Conservation (phyloP, 805 yeast genomes). For the Lipomyces yamadae region DNA sequence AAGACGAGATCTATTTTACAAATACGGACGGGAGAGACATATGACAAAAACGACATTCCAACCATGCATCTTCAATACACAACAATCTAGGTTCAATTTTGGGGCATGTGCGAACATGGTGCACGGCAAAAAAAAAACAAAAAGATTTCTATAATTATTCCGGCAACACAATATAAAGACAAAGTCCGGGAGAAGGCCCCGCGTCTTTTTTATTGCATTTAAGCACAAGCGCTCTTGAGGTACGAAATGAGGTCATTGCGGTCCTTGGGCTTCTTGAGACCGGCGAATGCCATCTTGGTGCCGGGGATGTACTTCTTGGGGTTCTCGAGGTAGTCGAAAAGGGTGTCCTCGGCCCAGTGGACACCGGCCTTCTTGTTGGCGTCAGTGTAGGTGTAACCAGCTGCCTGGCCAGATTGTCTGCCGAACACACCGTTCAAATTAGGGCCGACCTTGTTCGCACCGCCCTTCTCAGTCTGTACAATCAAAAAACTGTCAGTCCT, state of each 20-base stretch:
- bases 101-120: background rate
- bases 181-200: no score
- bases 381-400: conserved; percentile 94
- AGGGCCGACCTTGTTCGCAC: conserved; percentile 99
- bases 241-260: conserved; percentile 95
- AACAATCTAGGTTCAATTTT: background rate
- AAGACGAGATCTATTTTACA: background rate
- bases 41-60: background rate
- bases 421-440: conserved; percentile 94
- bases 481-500: no score
- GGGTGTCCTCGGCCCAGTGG: conserved; percentile 80
- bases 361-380: conserved; percentile 98
- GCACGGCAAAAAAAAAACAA: no score
- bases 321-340: conserved; percentile 96
- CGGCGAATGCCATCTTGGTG: conserved; percentile 99
- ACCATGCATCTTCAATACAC: conserved; percentile 1
- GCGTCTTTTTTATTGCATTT: conserved; percentile 21
- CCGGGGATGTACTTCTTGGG: conserved; percentile 99
- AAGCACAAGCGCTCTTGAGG: conserved; percentile 45
- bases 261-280: conserved; percentile 98
- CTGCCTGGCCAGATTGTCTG: conserved; percentile 89
- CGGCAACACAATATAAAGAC: no score
- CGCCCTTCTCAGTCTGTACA: conserved; percentile 69
- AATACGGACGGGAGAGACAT: background rate
- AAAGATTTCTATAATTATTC: no score